These are phyloP conservation scores for Neurospora terricola DNA, from an alignment of 495 filamentous ascomycete genomes.

Conservation along the genomic window DNA sequence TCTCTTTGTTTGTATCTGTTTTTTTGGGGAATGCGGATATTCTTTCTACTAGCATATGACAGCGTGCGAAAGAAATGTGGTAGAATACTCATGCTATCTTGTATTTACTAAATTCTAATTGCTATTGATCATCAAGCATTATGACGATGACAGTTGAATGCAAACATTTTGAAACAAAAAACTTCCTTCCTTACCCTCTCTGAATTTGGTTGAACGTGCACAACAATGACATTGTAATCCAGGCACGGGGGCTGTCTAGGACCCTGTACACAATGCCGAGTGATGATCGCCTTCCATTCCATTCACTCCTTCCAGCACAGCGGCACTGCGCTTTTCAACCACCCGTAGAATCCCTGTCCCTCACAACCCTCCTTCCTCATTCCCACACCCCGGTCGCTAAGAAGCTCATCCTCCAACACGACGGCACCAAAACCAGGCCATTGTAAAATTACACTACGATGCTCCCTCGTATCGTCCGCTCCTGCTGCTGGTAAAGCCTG, in stretches of 20 bases:
- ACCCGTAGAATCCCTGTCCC: too few relatives aligned
- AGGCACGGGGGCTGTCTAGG: neutral
- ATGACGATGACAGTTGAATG: neutral
- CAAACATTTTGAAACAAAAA: neutral
- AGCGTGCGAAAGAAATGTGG: neutral
- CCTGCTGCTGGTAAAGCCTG: neutral
- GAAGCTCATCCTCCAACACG: neutral
- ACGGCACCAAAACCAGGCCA: neutral
- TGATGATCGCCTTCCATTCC: neutral
- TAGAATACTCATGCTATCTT: neutral
- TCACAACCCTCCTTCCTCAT: too few relatives aligned
- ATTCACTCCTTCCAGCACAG: neutral
- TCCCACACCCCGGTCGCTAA: too few relatives aligned
- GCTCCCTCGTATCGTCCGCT: neutral
- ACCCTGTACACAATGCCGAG: neutral
- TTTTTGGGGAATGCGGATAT: neutral
- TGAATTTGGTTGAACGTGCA: too few relatives aligned
- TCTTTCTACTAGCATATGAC: neutral
- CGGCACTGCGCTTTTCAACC: neutral
- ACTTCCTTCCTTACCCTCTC: too few relatives aligned
- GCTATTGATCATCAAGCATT: neutral
- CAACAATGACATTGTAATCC: neutral
- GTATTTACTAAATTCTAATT: neutral
- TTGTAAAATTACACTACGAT: neutral
- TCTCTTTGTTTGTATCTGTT: neutral